Conservation (phyloP, 352 stramenopile species). For the Phytophthora cactorum region DNA sequence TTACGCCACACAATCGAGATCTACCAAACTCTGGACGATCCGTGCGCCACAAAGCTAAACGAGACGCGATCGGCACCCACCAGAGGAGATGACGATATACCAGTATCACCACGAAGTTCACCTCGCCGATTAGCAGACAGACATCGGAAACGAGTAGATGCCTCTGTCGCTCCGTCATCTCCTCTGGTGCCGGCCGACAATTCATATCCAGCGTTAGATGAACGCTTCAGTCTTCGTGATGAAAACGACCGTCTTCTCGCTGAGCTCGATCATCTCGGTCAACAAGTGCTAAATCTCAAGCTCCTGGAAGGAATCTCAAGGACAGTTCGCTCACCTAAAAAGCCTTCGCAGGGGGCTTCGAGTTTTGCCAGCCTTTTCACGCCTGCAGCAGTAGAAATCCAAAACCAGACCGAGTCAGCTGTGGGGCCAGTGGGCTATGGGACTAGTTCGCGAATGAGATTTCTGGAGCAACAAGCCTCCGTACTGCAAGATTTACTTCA, state of each 20-base stretch:
- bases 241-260: conserved; percentile 55
- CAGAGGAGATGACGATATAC: conserved; percentile 26
- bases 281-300: conserved; percentile 57
- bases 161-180: conserved; percentile 8
- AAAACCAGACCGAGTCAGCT: conserved; percentile 16
- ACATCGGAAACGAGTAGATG: conserved; percentile 35
- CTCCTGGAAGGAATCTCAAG: conserved; percentile 33
- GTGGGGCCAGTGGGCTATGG: conserved; percentile 32
- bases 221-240: conserved; percentile 52
- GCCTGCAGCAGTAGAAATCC: conserved; percentile 10
- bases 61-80: conserved; percentile 11
- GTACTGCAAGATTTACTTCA: conserved; percentile 60
- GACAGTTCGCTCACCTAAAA: conserved; percentile 21
- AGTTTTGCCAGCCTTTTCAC: conserved; percentile 9
- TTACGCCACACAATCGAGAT: conserved; percentile 61
- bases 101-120: conserved; percentile 25
- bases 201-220: conserved; percentile 26
- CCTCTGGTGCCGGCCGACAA: conserved; percentile 13
- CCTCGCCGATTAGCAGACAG: conserved; percentile 17
- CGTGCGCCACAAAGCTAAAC: conserved; percentile 31
- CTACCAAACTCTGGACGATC: conserved; percentile 69
- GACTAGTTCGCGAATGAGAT: conserved; percentile 38
- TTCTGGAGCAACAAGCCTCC: conserved; percentile 56
- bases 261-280: conserved; percentile 46
- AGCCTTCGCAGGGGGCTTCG: conserved; percentile 10